Base-by-base conservation (phyloP, 768 basidiomycete genomes). In the Hysterangium stoloniferum region DNA sequence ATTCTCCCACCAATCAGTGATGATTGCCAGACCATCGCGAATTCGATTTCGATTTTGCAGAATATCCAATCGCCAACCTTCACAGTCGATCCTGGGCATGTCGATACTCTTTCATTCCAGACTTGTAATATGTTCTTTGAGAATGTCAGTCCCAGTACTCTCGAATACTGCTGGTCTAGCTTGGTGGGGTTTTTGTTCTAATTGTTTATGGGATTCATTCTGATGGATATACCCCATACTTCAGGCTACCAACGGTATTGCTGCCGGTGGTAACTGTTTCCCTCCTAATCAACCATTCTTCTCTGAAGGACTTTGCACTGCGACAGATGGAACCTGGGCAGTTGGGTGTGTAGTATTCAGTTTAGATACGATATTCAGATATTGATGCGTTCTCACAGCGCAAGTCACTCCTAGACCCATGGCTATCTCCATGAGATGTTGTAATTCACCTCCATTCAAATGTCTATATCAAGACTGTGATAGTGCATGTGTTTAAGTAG, bases 271-370 rank as follows among this genome's bases (percentile, higher is more conserved):
- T 25, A 28, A 25, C 9, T 51, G 49, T 27, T 51, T 51, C 49
- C 49, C 49, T 3, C 49, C 49, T 1, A 40, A 41, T 29, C 38
- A 42, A 27, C 49, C 49, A 25, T 20, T 42, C 13, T 22, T 19
- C 27, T 51, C 49, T 25, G 49, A 51, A 31, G 49, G 49, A 17
- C 3, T 51, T 22, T 51, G 49, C 41, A 42, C 47, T 27, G 6
- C 32, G 22, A 36, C 37, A 24, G 38, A 19, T 40, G 15, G 11
- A 12, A 42, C 24, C 31, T 51, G 49, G 49, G 25, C 38, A 5
- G 40, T 51, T 20, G 37, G 24, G 49, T 51, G 43, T 17, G 49
- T 40, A n/a, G n/a, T n/a, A n/a, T n/a, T n/a, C n/a, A n/a, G n/a
- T n/a, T n/a, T n/a, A n/a, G n/a, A n/a, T n/a, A n/a, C n/a, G n/a